Conservation (phyloP, 345 rosid genomes). For the Citrus unshiu region DNA sequence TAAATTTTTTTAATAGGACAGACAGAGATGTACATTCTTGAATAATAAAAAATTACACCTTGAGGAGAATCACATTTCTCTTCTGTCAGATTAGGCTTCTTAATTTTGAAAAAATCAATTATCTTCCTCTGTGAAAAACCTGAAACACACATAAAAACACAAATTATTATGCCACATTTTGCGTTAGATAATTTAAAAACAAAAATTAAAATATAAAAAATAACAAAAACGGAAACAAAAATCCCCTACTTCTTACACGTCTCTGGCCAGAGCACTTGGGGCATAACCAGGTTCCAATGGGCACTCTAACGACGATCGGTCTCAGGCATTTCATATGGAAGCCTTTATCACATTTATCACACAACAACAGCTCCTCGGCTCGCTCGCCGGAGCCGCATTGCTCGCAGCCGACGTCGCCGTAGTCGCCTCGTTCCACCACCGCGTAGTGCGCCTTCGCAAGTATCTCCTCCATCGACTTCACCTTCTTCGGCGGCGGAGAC, state of each 20-base stretch:
- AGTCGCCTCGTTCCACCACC: slow-evolving; percentile 40
- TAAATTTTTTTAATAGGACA: background rate
- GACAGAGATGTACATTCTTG: background rate
- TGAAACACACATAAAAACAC: slow-evolving; percentile 17
- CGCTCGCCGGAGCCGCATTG: slow-evolving; percentile 70
- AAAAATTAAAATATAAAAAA: background rate
- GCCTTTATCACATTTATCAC: slow-evolving; percentile 88
- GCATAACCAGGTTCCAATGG: slow-evolving; percentile 82
- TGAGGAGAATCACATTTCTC: slow-evolving; percentile 35
- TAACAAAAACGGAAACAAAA: background rate
- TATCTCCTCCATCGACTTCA: slow-evolving; percentile 50
- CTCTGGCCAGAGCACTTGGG: slow-evolving; percentile 60
- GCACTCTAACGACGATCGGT: slow-evolving; percentile 79
- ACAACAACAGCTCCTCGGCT: slow-evolving; percentile 68
- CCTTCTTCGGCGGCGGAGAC: slow-evolving; percentile 48
- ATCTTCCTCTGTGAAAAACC: slow-evolving; percentile 88
- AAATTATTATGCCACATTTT: slow-evolving; percentile 1
- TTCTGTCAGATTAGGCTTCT: slow-evolving; percentile 32
- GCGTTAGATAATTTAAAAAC: background rate
- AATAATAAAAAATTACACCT: slow-evolving; percentile 40
- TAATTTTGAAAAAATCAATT: slow-evolving; percentile 72
- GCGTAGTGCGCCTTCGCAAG: slow-evolving; percentile 45
- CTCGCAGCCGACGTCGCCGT: slow-evolving; percentile 52
- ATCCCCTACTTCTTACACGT: slow-evolving; percentile 78
- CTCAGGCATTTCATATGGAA: slow-evolving; percentile 85